Evolutionary conservation across 345 rosid species (phyloP), one percentile per base, ranked within the genome.

Genomic region (Arabidopsis suecica): DNA sequence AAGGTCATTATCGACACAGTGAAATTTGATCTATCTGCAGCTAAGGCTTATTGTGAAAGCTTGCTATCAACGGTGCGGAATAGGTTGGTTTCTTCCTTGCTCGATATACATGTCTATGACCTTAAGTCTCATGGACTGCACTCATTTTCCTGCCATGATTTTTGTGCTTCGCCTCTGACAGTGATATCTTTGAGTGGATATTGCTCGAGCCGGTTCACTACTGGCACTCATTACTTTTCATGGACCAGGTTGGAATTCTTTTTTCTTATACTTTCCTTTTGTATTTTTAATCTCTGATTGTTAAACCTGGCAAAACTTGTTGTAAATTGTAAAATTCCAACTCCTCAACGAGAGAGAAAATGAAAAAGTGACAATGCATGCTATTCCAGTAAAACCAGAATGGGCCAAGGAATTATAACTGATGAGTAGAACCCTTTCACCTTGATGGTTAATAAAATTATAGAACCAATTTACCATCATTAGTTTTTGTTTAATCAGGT

Each of bases 181-280:
- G 98, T 69, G 95, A 91, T 75, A 81, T 90, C 42, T 91, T 91
- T 28, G 91, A 91, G 78, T 89, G 96, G 97, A 84, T 94, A 65
- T 88, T 85, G 81, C 91, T 94, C 66, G 97, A 94, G 80, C 90
- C 87, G 6, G 61, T 83, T 81, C 87, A 87, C 77, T 94, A 83
- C 81, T 91, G 97, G 98, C 87, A 89, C 79, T 87, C 96, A 22
- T 84, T 94, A 78, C 97, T 94, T 72, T 94, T 89, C 78, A 94
- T 91, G 98, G 98, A 94, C 79, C 90, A 91, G 98, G 98, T 93
- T 80, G 57, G 84, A 30, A 14, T 33, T 61, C 62, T 41, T 38
- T 18, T 42, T 16, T 65, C 61, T 42, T 53, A 41, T 28, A 74
- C 42, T 41, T 40, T 25, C 16, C 7, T 64, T 20, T 59, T 59